A percentile compares a stretch with the other conserved stretches of the same genome.
Evolutionary conservation across 345 rosid genomes (phyloP).

Genomic region (Punica granatum): DNA sequence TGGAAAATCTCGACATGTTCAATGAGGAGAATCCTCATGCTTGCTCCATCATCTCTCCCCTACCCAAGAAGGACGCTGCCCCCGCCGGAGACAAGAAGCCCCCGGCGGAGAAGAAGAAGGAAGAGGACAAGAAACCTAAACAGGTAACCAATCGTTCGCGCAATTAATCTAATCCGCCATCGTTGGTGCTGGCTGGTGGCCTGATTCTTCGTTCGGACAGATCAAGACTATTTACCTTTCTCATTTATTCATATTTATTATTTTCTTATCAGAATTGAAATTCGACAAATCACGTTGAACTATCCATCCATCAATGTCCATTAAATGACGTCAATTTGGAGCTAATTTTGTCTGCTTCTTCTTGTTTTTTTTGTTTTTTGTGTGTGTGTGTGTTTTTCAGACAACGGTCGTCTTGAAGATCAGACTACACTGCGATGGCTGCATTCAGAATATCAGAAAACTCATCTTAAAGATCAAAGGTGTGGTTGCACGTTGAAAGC

Average conservation of each 20-base stretch:
- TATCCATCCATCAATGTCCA: not conserved
- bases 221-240: not conserved
- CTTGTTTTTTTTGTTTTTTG: constrained; percentile 1
- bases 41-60: constrained; percentile 26
- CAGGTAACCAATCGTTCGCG: constrained; percentile 13
- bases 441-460: constrained; percentile 45
- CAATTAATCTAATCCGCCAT: not conserved
- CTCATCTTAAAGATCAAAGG: constrained; percentile 42
- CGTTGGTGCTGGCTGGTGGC: not conserved
- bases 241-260: constrained; percentile 1
- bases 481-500: not conserved
- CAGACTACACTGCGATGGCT: constrained; percentile 61
- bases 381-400: constrained; percentile 21
- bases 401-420: constrained; percentile 52
- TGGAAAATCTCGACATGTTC: not conserved
- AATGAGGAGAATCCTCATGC: constrained; percentile 10
- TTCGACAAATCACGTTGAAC: not conserved
- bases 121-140: constrained; percentile 28
- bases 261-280: not conserved
- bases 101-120: constrained; percentile 21
- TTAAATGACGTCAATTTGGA: not conserved
- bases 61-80: constrained; percentile 26
- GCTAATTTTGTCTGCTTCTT: constrained; percentile 1
- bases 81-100: constrained; percentile 18
- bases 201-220: not conserved